Percentiles rank a stretch among this genome's conserved stretches.
Evolutionary conservation across 2,329 filamentous ascomycete genomes (phyloP).

Genomic region (Xylariaceae sp.): DNA sequence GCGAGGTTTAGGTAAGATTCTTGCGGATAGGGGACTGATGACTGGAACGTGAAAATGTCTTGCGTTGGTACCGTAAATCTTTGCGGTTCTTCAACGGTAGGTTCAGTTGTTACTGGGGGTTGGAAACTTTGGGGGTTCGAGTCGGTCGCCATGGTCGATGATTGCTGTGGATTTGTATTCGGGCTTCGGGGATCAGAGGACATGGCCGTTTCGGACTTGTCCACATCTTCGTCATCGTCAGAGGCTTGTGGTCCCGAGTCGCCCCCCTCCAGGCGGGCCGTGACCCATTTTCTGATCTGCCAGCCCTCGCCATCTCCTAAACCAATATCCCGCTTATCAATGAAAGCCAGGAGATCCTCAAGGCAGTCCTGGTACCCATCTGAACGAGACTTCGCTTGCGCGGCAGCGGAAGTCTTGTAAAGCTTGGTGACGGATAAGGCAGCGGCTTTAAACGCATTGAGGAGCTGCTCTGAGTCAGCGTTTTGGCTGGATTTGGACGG

Average conservation of each 20-base stretch:
- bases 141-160: slow-evolving; percentile 33
- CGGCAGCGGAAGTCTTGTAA: slow-evolving; percentile 82
- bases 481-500: slow-evolving; percentile 33
- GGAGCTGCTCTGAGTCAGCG: slow-evolving; percentile 56
- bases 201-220: slow-evolving; percentile 56
- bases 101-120: slow-evolving; percentile 13
- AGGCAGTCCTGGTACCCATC: slow-evolving; percentile 93
- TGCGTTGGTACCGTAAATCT: slow-evolving; percentile 49
- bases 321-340: slow-evolving; percentile 77
- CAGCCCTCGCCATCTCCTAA: slow-evolving; percentile 72
- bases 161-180: slow-evolving; percentile 38
- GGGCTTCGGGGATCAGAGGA: slow-evolving; percentile 54
- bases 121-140: slow-evolving; percentile 31
- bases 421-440: slow-evolving; percentile 93
- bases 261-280: slow-evolving; percentile 62
- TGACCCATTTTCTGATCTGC: slow-evolving; percentile 58
- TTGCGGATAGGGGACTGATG: slow-evolving; percentile 54
- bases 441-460: slow-evolving; percentile 86
- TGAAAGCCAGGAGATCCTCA: slow-evolving; percentile 78
- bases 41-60: slow-evolving; percentile 65
- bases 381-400: slow-evolving; percentile 66
- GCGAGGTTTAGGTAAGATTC: slow-evolving; percentile 55
- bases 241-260: slow-evolving; percentile 48
- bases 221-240: slow-evolving; percentile 65
- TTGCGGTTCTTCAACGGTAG: slow-evolving; percentile 23